phyloP scores from a whole-genome alignment of 441 rosid species.

The Breynia disticha region DNA sequence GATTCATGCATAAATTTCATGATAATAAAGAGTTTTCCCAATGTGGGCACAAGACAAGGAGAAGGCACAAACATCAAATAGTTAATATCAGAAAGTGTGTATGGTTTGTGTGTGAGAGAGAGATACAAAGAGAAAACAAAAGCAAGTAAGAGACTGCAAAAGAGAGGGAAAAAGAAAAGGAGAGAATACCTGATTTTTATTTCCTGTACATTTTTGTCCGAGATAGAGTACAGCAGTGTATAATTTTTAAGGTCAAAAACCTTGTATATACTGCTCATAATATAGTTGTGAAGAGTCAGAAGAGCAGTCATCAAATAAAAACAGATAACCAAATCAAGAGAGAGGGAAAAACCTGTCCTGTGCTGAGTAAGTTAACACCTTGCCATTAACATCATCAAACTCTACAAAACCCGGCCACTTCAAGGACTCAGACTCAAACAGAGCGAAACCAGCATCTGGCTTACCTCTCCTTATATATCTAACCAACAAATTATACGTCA shows the following conservation, averaged over 20 bases:
- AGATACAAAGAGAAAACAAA: background rate
- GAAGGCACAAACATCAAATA: background rate
- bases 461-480: conserved; percentile 67
- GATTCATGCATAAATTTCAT: background rate
- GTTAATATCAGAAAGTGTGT: background rate
- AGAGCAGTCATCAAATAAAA: background rate
- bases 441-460: conserved; percentile 70
- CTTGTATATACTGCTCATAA: conserved; percentile 51
- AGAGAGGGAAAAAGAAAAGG: conserved; percentile 1
- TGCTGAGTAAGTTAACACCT: conserved; percentile 76
- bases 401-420: conserved; percentile 93
- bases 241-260: conserved; percentile 68
- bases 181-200: conserved; percentile 52
- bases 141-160: no score
- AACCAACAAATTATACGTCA: conserved; percentile 11
- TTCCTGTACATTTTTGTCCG: conserved; percentile 55
- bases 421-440: conserved; percentile 72
- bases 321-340: background rate
- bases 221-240: conserved; percentile 54
- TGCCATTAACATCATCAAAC: conserved; percentile 86
- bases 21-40: background rate
- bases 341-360: conserved; percentile 47
- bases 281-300: conserved; percentile 3
- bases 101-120: background rate
- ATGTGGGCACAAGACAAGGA: no score